Evolutionary conservation across 495 filamentous ascomycete species (phyloP).

Genomic region (Lentithecium fluviatile): DNA sequence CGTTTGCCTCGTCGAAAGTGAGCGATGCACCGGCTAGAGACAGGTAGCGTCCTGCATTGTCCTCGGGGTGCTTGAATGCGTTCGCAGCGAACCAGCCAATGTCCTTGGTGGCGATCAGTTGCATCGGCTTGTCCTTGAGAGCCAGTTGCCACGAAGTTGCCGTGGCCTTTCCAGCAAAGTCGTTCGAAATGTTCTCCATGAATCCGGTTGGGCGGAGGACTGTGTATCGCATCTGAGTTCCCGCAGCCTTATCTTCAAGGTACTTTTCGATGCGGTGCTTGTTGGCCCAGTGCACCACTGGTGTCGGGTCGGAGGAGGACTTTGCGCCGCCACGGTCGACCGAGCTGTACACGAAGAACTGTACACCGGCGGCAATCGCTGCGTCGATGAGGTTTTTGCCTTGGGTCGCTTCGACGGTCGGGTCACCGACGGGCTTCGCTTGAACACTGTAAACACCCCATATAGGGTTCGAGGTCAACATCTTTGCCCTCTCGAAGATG

Average conservation of each 20-base stretch:
- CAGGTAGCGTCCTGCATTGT: slow-evolving; percentile 49
- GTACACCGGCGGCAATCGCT: slow-evolving; percentile 56
- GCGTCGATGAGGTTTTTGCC: slow-evolving; percentile 62
- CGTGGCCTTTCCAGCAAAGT: slow-evolving; percentile 61
- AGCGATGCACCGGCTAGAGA: slow-evolving; percentile 60
- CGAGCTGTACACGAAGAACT: slow-evolving; percentile 65
- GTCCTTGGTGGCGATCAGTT: slow-evolving; percentile 58
- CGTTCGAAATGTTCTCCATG: slow-evolving; percentile 61
- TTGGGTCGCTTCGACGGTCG: slow-evolving; percentile 55
- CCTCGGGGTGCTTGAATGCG: slow-evolving; percentile 53
- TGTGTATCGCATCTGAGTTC: slow-evolving; percentile 48
- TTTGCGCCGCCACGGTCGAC: slow-evolving; percentile 63
- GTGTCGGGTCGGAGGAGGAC: slow-evolving; percentile 57
- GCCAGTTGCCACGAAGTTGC: slow-evolving; percentile 50
- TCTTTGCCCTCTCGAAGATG: slow-evolving; percentile 55
- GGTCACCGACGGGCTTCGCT: slow-evolving; percentile 49
- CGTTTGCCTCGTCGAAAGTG: slow-evolving; percentile 50
- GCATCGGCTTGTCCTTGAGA: slow-evolving; percentile 53
- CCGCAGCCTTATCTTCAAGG: slow-evolving; percentile 46
- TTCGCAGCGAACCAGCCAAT: slow-evolving; percentile 65
- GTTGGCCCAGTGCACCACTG: slow-evolving; percentile 58
- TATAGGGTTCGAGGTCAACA: slow-evolving; percentile 40
- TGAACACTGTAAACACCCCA: slow-evolving; percentile 54
- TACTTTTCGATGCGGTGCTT: slow-evolving; percentile 67
- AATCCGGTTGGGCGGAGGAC: slow-evolving; percentile 59